Conservation (phyloP, 2,329 filamentous ascomycete genomes). For the Stylonectria norvegica region DNA sequence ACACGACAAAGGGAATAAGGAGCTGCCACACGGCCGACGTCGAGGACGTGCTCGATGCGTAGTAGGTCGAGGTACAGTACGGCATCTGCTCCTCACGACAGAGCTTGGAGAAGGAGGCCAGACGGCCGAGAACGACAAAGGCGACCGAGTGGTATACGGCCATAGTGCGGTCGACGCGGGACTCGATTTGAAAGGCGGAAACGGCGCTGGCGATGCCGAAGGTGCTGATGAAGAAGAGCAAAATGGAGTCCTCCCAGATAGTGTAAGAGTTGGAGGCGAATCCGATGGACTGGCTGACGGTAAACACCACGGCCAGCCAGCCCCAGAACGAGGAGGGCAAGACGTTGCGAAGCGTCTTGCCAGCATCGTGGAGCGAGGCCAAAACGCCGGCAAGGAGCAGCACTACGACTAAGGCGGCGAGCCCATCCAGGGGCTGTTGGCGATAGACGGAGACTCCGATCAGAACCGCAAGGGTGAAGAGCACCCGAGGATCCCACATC, state of each 20-base stretch:
- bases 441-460: constrained; percentile 31
- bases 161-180: constrained; percentile 64
- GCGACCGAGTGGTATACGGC: constrained; percentile 81
- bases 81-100: constrained; percentile 99
- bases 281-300: constrained; percentile 81
- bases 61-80: constrained; percentile 92
- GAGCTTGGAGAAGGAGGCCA: constrained; percentile 84
- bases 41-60: constrained; percentile 84
- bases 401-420: constrained; percentile 39
- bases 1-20: constrained; percentile 70
- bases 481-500: constrained; percentile 34
- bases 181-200: constrained; percentile 70
- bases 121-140: constrained; percentile 73
- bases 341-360: constrained; percentile 48
- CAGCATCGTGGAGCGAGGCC: constrained; percentile 40
- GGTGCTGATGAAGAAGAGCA: constrained; percentile 85
- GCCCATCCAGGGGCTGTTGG: constrained; percentile 31
- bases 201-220: constrained; percentile 76
- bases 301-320: constrained; percentile 79
- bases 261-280: constrained; percentile 98
- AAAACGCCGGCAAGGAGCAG: constrained; percentile 41
- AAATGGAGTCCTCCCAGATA: constrained; percentile 96
- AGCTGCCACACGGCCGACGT: constrained; percentile 92
- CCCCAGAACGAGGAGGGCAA: constrained; percentile 79
- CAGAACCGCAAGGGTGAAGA: constrained; percentile 30